Conservation (phyloP, 106 monocot species). For the Ottelia alismoides region DNA sequence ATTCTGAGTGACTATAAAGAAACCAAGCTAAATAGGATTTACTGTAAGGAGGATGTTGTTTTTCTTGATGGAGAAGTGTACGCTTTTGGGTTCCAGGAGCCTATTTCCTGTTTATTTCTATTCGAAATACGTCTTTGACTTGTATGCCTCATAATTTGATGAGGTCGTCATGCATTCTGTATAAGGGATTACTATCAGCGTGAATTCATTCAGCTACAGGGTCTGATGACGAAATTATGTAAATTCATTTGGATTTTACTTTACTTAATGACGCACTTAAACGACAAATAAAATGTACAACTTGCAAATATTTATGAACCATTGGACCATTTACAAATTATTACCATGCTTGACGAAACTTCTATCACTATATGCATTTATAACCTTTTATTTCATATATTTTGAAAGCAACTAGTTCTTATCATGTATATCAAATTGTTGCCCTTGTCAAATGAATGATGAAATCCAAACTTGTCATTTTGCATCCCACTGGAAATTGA, state of each 20-base stretch:
- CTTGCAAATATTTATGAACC: neutral
- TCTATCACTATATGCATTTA: neutral
- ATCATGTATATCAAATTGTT: no score
- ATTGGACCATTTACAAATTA: neutral
- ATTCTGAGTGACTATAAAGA: neutral
- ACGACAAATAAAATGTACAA: neutral
- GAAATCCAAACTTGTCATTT: no score
- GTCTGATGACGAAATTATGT: no score
- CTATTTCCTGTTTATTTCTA: neutral
- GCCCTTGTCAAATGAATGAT: no score
- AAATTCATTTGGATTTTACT: neutral
- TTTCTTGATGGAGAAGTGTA: neutral
- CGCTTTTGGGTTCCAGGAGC: neutral
- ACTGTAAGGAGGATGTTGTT: no score
- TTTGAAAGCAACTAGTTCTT: neutral
- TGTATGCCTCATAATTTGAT: neutral
- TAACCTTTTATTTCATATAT: neutral
- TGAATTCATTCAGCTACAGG: no score
- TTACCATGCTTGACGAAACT: no score
- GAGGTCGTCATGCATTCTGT: no score
- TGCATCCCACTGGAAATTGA: no score
- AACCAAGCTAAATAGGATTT: no score
- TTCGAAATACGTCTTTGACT: neutral
- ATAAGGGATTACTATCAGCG: no score
- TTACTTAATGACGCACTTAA: neutral